Conservation (phyloP, 2,329 filamentous ascomycete species). For the Cordyceps fumosorosea region DNA sequence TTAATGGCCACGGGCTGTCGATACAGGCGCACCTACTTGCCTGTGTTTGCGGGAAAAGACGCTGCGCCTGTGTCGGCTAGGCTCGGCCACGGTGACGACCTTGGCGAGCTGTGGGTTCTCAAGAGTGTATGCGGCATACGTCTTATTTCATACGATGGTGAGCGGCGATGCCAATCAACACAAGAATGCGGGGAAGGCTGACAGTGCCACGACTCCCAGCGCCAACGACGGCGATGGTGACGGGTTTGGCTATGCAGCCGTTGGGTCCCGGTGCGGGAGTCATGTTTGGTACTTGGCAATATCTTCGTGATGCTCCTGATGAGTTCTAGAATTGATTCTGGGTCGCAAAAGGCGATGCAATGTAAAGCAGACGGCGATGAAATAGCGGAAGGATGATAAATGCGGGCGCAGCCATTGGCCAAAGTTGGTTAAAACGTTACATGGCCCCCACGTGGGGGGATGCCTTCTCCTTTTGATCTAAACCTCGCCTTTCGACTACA, state of each 20-base stretch:
- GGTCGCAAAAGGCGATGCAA: too few species aligned
- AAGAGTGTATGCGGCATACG: conserved; percentile 15
- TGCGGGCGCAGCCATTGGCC: conserved; percentile 9
- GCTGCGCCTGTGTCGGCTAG: conserved; percentile 9
- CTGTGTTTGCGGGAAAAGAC: conserved; percentile 13
- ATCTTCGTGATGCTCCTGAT: background rate
- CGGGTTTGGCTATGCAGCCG: background rate
- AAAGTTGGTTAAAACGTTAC: background rate
- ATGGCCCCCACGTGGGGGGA: too few species aligned
- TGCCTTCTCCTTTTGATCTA: too few species aligned
- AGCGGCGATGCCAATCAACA: background rate
- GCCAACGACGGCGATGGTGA: conserved; percentile 15
- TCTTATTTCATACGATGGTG: background rate
- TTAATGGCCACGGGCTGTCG: background rate
- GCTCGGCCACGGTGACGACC: conserved; percentile 15
- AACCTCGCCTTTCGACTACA: too few species aligned
- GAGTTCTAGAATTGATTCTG: too few species aligned
- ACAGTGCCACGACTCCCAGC: conserved; percentile 15
- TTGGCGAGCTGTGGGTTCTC: conserved; percentile 14
- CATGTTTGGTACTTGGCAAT: too few species aligned
- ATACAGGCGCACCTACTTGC: background rate
- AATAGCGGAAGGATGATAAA: background rate
- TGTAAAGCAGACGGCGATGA: background rate
- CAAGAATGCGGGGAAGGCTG: background rate
- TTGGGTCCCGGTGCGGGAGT: background rate